A percentile compares a stretch with the other conserved stretches of the same genome.
phyloP scores from a whole-genome alignment of 78 protist genomes.

The Polysphondylium violaceum region DNA sequence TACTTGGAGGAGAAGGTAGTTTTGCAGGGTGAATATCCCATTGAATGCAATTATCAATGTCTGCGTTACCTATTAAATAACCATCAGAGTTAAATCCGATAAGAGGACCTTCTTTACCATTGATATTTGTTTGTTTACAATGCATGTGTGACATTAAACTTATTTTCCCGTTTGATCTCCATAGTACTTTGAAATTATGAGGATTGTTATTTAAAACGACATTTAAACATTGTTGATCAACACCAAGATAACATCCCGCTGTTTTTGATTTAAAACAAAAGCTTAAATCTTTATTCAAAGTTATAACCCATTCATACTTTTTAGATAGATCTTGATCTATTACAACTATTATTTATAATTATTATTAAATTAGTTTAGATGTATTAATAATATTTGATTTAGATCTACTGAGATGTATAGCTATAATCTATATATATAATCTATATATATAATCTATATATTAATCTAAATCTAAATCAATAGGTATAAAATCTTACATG shows the following conservation, averaged over 20 bases:
- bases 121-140: slow-evolving; percentile 18
- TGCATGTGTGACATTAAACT: slow-evolving; percentile 22
- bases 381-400: too few species aligned
- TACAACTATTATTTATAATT: too few species aligned
- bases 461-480: too few species aligned
- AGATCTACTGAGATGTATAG: too few species aligned
- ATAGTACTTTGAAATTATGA: slow-evolving; percentile 10
- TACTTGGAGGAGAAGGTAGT: too few species aligned
- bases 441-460: too few species aligned
- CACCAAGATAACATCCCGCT: slow-evolving; percentile 12
- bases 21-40: background rate
- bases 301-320: slow-evolving; percentile 66
- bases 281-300: background rate
- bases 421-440: too few species aligned
- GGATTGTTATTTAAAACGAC: slow-evolving; percentile 5
- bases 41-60: slow-evolving; percentile 64
- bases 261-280: slow-evolving; percentile 15
- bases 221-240: slow-evolving; percentile 12
- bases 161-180: slow-evolving; percentile 18
- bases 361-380: too few species aligned
- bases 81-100: slow-evolving; percentile 51
- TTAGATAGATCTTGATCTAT: too few species aligned
- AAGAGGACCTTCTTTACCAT: slow-evolving; percentile 67
- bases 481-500: too few species aligned
- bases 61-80: slow-evolving; percentile 66